phyloP scores from a whole-genome alignment of 140 eudicot species.

The Oenanthe javanica region DNA sequence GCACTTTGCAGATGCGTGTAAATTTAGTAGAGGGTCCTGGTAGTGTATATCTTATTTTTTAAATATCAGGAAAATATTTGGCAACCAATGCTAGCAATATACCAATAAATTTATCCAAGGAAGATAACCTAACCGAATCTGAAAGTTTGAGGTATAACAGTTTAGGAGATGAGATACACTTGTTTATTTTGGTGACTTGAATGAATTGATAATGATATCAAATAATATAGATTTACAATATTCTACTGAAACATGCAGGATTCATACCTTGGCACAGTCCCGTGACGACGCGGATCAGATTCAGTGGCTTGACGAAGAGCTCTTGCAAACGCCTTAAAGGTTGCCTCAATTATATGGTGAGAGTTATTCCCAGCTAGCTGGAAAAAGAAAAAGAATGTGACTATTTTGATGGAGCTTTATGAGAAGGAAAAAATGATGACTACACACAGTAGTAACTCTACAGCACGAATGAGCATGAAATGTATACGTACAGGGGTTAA shows the following conservation, averaged over 20 bases:
- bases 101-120: background rate
- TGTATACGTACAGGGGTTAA: background rate
- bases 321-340: conserved; percentile 93
- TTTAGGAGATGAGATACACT: background rate
- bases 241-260: background rate
- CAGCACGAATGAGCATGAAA: background rate
- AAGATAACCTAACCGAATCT: background rate
- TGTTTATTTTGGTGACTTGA: background rate
- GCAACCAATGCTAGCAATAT: background rate
- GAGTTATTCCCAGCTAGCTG: conserved; percentile 96
- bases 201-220: background rate
- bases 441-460: background rate
- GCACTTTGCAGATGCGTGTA: background rate
- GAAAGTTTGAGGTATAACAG: background rate
- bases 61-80: background rate
- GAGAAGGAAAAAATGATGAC: background rate
- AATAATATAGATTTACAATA: background rate
- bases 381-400: background rate
- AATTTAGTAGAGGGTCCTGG: background rate
- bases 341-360: conserved; percentile 96
- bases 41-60: background rate
- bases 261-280: conserved; percentile 74
- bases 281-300: conserved; percentile 76
- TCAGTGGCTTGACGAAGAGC: conserved; percentile 97
- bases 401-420: background rate